phyloP scores from a whole-genome alignment of 495 filamentous ascomycete species.

The Daldinia concentrica region DNA sequence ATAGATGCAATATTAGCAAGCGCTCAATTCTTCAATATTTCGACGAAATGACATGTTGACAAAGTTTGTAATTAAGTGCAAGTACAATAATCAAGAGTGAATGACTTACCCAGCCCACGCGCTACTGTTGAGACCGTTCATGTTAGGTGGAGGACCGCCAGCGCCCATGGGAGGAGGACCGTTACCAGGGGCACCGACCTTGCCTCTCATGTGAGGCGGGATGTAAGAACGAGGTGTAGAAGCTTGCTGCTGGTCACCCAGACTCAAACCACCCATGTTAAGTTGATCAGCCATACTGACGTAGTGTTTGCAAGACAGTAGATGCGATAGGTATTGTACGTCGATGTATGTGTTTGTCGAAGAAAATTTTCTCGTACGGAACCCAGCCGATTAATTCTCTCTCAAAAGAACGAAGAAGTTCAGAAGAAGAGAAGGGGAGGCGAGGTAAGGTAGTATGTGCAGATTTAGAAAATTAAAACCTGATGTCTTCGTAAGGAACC shows the following conservation, averaged over 20 bases:
- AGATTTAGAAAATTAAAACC: conserved; percentile 20
- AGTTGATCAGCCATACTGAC: conserved; percentile 89
- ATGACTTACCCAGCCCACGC: conserved; percentile 70
- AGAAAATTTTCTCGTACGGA: conserved; percentile 43
- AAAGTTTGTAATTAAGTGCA: not conserved
- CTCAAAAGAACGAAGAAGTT: conserved; percentile 54
- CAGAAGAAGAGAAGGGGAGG: conserved; percentile 45
- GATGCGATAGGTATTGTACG: conserved; percentile 10
- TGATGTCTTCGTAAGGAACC: conserved; percentile 14
- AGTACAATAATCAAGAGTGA: conserved; percentile 1
- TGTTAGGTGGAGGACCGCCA: conserved; percentile 48
- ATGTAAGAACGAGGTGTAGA: conserved; percentile 80
- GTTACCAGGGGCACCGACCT: conserved; percentile 55
- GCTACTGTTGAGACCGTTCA: conserved; percentile 65
- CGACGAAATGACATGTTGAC: not conserved
- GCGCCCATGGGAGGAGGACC: conserved; percentile 46
- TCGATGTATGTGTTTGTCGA: conserved; percentile 24
- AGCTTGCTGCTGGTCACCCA: conserved; percentile 73
- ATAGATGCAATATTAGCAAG: conserved; percentile 33
- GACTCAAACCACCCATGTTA: conserved; percentile 84
- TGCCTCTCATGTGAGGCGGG: conserved; percentile 88
- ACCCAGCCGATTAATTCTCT: conserved; percentile 48
- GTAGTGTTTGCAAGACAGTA: conserved; percentile 5
- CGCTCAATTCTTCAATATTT: not conserved
- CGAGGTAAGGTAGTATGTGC: conserved; percentile 18